Evolutionary conservation across 352 stramenopile genomes (phyloP).

Genomic region (Plasmopara muralis): DNA sequence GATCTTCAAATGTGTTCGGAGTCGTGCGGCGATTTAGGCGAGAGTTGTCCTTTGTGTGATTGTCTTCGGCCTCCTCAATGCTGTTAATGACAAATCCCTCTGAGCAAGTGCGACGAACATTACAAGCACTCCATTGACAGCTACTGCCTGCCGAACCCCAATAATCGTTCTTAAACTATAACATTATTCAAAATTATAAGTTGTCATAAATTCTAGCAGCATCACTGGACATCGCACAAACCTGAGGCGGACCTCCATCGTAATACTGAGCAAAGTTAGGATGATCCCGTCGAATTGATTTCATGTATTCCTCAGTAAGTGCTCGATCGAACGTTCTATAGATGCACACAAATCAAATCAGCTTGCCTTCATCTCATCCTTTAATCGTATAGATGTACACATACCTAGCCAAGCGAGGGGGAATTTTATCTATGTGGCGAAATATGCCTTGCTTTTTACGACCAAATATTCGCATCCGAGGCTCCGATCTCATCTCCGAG

Average conservation of each 20-base stretch:
- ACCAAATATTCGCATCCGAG: slow-evolving; percentile 47
- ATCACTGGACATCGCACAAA: slow-evolving; percentile 14
- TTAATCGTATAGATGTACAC: neutral
- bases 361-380: neutral
- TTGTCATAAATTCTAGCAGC: neutral
- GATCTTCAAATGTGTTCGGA: slow-evolving; percentile 13
- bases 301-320: slow-evolving; percentile 52
- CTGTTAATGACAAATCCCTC: slow-evolving; percentile 20
- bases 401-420: slow-evolving; percentile 43
- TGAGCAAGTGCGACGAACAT: slow-evolving; percentile 37
- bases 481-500: slow-evolving; percentile 38
- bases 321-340: slow-evolving; percentile 65
- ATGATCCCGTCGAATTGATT: slow-evolving; percentile 49
- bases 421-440: slow-evolving; percentile 48
- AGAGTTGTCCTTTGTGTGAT: slow-evolving; percentile 34
- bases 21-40: slow-evolving; percentile 14
- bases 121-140: slow-evolving; percentile 46
- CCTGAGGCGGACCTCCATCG: slow-evolving; percentile 29
- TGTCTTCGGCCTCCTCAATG: slow-evolving; percentile 31
- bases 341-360: slow-evolving; percentile 4
- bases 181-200: neutral
- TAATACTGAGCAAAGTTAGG: slow-evolving; percentile 57
- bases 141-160: slow-evolving; percentile 61
- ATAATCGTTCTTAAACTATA: slow-evolving; percentile 40
- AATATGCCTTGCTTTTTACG: slow-evolving; percentile 64